Evolutionary conservation across 768 basidiomycete species (phyloP).

Genomic region (Boletus eberwhitei): DNA sequence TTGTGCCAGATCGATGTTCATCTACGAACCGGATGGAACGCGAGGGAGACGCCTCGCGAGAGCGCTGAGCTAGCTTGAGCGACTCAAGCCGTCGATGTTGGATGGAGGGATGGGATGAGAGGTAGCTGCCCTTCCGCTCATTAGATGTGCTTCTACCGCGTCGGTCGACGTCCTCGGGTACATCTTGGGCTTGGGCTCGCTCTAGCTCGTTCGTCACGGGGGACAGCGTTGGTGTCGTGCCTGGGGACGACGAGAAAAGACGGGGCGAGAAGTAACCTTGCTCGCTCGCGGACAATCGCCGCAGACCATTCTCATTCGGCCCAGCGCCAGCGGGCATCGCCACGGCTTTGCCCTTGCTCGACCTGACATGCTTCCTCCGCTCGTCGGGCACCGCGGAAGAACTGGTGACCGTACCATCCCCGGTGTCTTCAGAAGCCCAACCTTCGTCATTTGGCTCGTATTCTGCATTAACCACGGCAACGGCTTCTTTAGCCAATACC

Average conservation of each 20-base stretch:
- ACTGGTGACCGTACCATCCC: slow-evolving; percentile 13
- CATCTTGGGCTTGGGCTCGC: not conserved
- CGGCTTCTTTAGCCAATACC: slow-evolving; percentile 2
- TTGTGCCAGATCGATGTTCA: slow-evolving; percentile 22
- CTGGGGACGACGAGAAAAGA: not conserved
- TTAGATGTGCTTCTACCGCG: slow-evolving; percentile 24
- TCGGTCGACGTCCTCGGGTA: slow-evolving; percentile 5
- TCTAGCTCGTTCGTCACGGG: slow-evolving; percentile 4
- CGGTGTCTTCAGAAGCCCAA: slow-evolving; percentile 60
- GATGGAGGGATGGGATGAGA: slow-evolving; percentile 21
- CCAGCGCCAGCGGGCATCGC: slow-evolving; percentile 1
- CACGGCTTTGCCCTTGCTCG: slow-evolving; percentile 17
- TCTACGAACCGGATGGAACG: slow-evolving; percentile 51
- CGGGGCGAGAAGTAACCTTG: slow-evolving; percentile 2
- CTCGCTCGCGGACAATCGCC: slow-evolving; percentile 15
- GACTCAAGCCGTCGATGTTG: slow-evolving; percentile 32
- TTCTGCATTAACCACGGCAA: slow-evolving; percentile 3
- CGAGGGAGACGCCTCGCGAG: slow-evolving; percentile 42
- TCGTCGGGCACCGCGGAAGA: slow-evolving; percentile 5
- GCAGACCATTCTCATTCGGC: slow-evolving; percentile 8
- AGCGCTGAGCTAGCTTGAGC: slow-evolving; percentile 14
- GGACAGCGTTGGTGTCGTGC: not conserved
- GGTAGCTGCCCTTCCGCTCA: slow-evolving; percentile 10
- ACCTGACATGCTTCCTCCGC: slow-evolving; percentile 26
- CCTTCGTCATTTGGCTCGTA: slow-evolving; percentile 45